phyloP scores from a whole-genome alignment of 208 protist species.

The Trypanosoma theileri region DNA sequence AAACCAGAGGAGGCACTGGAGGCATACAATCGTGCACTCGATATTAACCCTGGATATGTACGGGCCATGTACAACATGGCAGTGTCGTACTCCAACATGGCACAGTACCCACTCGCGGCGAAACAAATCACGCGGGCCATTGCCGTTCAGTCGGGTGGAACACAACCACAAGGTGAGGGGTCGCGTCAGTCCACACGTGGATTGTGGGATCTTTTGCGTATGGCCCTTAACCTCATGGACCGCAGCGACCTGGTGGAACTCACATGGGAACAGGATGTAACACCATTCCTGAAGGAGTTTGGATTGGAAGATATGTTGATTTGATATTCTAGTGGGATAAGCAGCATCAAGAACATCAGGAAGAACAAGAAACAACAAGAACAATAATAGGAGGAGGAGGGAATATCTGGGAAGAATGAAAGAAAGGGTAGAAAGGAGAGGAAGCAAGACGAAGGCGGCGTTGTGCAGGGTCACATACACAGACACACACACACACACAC shows the following conservation, averaged over 20 bases:
- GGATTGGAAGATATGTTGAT: constrained; percentile 62
- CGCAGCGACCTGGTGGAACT: constrained; percentile 79
- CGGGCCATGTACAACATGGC: constrained; percentile 90
- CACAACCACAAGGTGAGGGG: constrained; percentile 57
- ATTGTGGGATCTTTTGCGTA: constrained; percentile 88
- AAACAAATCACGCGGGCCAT: constrained; percentile 81
- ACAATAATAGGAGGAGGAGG: not conserved
- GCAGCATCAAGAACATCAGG: not conserved
- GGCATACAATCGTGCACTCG: constrained; percentile 83
- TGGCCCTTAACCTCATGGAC: constrained; percentile 84
- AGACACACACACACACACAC: no score
- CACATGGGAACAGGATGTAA: constrained; percentile 56
- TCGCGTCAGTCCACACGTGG: constrained; percentile 47
- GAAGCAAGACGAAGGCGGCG: not conserved
- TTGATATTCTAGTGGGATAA: not conserved
- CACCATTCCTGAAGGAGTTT: constrained; percentile 76
- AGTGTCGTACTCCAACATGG: constrained; percentile 83
- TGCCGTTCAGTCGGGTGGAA: constrained; percentile 68
- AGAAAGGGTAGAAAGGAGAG: not conserved
- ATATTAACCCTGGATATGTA: constrained; percentile 90
- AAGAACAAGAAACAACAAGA: not conserved
- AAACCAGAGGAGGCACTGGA: constrained; percentile 71
- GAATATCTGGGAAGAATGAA: not conserved
- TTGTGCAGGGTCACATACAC: no score
- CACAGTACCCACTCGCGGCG: constrained; percentile 56